A percentile compares a stretch with the other conserved stretches of the same genome.
Conservation (phyloP, 441 rosid genomes). For the Croton laevigatus region DNA sequence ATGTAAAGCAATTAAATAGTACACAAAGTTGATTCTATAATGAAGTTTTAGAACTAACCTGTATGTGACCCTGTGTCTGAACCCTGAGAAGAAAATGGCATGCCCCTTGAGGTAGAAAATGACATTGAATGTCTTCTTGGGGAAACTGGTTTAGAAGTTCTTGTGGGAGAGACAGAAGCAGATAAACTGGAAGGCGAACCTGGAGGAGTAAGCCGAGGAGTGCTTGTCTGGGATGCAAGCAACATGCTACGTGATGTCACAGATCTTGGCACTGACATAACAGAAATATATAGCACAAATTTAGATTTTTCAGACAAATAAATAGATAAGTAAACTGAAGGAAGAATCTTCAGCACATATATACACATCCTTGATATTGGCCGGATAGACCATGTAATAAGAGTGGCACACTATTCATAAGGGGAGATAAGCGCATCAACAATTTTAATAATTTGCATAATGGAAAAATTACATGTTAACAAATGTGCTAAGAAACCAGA, state of each 20-base stretch:
- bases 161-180: slow-evolving; percentile 68
- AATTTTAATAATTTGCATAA: neutral
- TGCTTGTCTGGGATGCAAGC: slow-evolving; percentile 56
- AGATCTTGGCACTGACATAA: slow-evolving; percentile 46
- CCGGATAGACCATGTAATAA: neutral
- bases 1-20: slow-evolving; percentile 13
- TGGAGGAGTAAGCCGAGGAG: slow-evolving; percentile 79
- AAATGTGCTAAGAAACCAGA: slow-evolving; percentile 9
- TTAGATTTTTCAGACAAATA: neutral
- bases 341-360: neutral
- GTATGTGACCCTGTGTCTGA: slow-evolving; percentile 59
- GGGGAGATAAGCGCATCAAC: slow-evolving; percentile 8
- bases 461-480: neutral
- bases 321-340: neutral
- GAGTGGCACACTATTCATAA: neutral
- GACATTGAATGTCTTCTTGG: slow-evolving; percentile 75
- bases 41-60: slow-evolving; percentile 41
- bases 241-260: slow-evolving; percentile 40
- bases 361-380: neutral
- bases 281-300: slow-evolving; percentile 12
- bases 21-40: neutral
- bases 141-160: slow-evolving; percentile 64
- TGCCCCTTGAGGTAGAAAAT: slow-evolving; percentile 65
- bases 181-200: slow-evolving; percentile 73
- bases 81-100: slow-evolving; percentile 41